Conservation (phyloP, 2,329 filamentous ascomycete species). For the Cadophora gregata region DNA sequence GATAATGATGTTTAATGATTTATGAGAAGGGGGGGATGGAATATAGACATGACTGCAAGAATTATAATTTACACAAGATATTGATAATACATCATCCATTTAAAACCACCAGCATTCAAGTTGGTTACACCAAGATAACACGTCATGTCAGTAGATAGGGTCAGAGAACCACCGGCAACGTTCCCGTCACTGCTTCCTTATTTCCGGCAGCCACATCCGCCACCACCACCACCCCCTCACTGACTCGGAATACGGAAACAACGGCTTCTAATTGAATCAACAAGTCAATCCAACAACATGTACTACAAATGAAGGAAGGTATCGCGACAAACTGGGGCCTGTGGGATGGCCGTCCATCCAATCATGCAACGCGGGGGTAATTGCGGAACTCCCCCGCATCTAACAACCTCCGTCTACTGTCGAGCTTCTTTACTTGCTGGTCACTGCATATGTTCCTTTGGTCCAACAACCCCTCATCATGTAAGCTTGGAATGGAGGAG, state of each 20-base stretch:
- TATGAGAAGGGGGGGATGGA: background rate
- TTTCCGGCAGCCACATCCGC: background rate
- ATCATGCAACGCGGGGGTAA: constrained; percentile 14
- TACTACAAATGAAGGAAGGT: background rate
- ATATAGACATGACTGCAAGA: background rate
- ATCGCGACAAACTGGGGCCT: background rate
- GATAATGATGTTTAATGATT: constrained; percentile 14
- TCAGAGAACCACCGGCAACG: background rate
- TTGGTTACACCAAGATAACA: background rate
- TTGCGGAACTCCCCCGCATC: constrained; percentile 11
- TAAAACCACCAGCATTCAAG: background rate
- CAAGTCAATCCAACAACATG: background rate
- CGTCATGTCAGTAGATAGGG: background rate
- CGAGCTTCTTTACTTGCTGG: background rate
- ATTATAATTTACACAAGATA: background rate
- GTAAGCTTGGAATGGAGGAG: background rate
- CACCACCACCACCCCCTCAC: too few species aligned
- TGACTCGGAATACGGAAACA: background rate
- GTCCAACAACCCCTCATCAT: constrained; percentile 17
- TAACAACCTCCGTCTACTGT: background rate
- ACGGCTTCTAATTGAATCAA: background rate
- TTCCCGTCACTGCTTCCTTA: background rate
- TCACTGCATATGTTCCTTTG: background rate
- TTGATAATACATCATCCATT: background rate
- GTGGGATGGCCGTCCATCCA: background rate